Evolutionary conservation across 768 basidiomycete species (phyloP).

Genomic region (Serendipita sp.): DNA sequence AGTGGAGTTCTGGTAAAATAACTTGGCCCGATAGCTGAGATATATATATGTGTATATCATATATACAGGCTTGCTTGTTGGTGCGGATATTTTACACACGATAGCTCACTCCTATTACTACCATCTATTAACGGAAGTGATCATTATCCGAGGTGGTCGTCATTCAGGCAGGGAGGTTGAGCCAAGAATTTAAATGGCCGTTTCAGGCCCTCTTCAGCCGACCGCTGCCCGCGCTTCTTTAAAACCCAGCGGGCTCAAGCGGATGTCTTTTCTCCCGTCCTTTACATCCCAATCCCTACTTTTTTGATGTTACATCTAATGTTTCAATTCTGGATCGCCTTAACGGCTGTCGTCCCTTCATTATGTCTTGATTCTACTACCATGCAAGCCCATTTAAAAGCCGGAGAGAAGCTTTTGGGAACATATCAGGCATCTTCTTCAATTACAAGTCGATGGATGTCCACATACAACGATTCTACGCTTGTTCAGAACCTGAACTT

Average conservation of each 20-base stretch:
- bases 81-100: too few relatives aligned
- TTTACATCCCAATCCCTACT: not conserved
- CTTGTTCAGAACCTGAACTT: constrained; percentile 32
- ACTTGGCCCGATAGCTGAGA: constrained; percentile 52
- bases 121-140: too few relatives aligned
- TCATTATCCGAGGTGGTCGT: too few relatives aligned
- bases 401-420: not conserved
- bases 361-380: not conserved
- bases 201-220: too few relatives aligned
- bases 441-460: constrained; percentile 25
- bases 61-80: not conserved
- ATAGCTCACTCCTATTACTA: too few relatives aligned
- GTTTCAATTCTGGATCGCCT: not conserved
- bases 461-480: constrained; percentile 26
- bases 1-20: constrained; percentile 75
- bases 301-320: not conserved
- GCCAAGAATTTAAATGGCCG: too few relatives aligned
- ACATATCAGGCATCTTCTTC: not conserved
- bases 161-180: too few relatives aligned
- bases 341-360: not conserved
- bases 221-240: too few relatives aligned
- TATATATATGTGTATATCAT: not conserved
- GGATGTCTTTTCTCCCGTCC: too few relatives aligned
- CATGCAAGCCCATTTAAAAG: not conserved
- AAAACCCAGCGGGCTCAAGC: too few relatives aligned